Evolutionary conservation across 371 early-diverging fungal genomes (phyloP).

Genomic region (Rhizopus arrhizus): DNA sequence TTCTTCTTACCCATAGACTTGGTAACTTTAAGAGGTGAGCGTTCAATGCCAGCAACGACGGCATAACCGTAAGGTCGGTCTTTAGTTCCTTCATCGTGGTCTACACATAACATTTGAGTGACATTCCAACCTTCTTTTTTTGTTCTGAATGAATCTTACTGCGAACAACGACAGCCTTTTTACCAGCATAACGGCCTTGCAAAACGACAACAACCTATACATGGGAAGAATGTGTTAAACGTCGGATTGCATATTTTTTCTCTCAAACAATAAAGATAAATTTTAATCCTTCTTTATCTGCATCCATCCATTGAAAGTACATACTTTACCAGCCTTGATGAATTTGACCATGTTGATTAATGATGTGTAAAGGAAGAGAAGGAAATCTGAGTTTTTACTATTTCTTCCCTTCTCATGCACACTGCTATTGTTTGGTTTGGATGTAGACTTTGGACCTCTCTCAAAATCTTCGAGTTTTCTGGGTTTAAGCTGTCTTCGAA

Average conservation of each 20-base stretch:
- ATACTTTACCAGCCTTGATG: slow-evolving; percentile 74
- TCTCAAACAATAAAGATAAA: slow-evolving; percentile 3
- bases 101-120: slow-evolving; percentile 30
- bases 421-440: not conserved
- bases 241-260: not conserved
- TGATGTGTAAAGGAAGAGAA: slow-evolving; percentile 38
- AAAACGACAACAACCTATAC: slow-evolving; percentile 93
- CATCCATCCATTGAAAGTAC: slow-evolving; percentile 42
- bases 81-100: slow-evolving; percentile 87
- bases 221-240: not conserved
- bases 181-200: slow-evolving; percentile 97
- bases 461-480: not conserved
- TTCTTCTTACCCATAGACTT: slow-evolving; percentile 92
- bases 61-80: slow-evolving; percentile 96
- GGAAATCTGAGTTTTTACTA: slow-evolving; percentile 17
- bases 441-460: not conserved
- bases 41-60: slow-evolving; percentile 95
- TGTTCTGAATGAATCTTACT: slow-evolving; percentile 50
- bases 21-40: slow-evolving; percentile 95
- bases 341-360: slow-evolving; percentile 71
- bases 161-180: slow-evolving; percentile 99
- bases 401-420: slow-evolving; percentile 1
- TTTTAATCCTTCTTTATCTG: slow-evolving; percentile 6
- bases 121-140: not conserved
- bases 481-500: no score